Percentiles rank a stretch among this genome's conserved stretches.
These are phyloP conservation scores for Arachis stenosperma DNA, from an alignment of 306 rosid species.

Conservation along the genomic window DNA sequence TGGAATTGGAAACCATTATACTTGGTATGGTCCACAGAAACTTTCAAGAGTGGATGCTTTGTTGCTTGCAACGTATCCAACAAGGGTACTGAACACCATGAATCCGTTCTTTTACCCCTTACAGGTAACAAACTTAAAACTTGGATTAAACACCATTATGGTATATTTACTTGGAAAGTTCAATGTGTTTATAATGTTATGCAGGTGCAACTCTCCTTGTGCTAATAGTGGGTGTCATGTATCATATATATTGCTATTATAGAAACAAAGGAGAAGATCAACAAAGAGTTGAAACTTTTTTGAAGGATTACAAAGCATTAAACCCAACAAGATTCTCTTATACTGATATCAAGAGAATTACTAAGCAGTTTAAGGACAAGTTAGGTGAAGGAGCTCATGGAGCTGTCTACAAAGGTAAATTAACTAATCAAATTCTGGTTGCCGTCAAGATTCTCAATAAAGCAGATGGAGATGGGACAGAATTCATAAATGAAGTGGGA, in stretches of 20 bases:
- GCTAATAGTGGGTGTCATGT: neutral
- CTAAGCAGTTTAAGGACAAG: neutral
- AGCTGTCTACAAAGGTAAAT: neutral
- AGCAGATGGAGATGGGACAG: neutral
- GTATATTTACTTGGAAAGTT: neutral
- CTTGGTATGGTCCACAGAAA: neutral
- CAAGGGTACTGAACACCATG: neutral
- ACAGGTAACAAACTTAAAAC: constrained; percentile 3
- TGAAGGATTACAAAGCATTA: neutral
- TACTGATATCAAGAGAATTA: neutral
- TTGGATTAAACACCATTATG: too few species aligned
- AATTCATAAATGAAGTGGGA: neutral
- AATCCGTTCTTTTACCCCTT: neutral
- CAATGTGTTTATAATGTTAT: neutral
- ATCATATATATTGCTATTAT: neutral
- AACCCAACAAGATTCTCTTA: neutral
- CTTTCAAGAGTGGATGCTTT: neutral
- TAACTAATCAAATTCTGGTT: neutral
- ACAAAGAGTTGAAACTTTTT: neutral
- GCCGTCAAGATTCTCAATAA: neutral
- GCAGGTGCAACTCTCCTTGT: neutral
- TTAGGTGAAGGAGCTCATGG: constrained; percentile 4
- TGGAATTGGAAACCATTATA: accelerated
- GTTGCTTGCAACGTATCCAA: neutral
- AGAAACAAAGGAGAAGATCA: neutral